These are phyloP conservation scores for Lathyrus sativus DNA, from an alignment of 306 rosid genomes.

Conservation along the genomic window DNA sequence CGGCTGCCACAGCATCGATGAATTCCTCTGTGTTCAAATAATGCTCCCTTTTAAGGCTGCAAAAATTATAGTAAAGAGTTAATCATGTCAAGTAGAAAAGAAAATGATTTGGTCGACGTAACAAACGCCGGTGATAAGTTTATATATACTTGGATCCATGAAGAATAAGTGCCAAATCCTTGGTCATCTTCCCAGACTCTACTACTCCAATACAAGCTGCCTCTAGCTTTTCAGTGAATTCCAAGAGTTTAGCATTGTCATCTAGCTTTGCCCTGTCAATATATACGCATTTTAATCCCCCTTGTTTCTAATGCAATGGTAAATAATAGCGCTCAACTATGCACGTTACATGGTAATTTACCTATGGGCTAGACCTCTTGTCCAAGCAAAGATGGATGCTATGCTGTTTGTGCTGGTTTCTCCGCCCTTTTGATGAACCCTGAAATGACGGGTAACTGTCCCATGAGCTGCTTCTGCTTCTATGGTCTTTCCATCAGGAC, in stretches of 20 bases:
- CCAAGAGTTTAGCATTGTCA: slow-evolving; percentile 65
- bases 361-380: slow-evolving; percentile 98
- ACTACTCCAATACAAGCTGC: slow-evolving; percentile 78
- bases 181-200: slow-evolving; percentile 98
- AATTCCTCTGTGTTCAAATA: slow-evolving; percentile 92
- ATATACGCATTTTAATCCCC: background rate
- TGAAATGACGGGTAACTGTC: slow-evolving; percentile 88
- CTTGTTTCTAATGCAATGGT: background rate
- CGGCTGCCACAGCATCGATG: slow-evolving; percentile 86
- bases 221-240: slow-evolving; percentile 82
- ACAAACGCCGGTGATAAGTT: background rate
- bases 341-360: slow-evolving; percentile 33
- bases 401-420: slow-evolving; percentile 99
- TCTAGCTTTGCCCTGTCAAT: slow-evolving; percentile 87
- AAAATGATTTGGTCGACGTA: background rate
- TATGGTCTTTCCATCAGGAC: slow-evolving; percentile 99
- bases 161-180: slow-evolving; percentile 94
- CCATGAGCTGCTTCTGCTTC: slow-evolving; percentile 99
- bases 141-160: slow-evolving; percentile 80
- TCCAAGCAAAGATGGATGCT: slow-evolving; percentile 99
- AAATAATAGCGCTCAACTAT: slow-evolving; percentile 4
- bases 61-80: slow-evolving; percentile 8
- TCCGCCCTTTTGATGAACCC: slow-evolving; percentile 99
- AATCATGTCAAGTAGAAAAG: slow-evolving; percentile 19
- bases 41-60: slow-evolving; percentile 75